Evolutionary conservation across 176 grass and related monocot species (phyloP).

Genomic region (Melocanna baccifera): DNA sequence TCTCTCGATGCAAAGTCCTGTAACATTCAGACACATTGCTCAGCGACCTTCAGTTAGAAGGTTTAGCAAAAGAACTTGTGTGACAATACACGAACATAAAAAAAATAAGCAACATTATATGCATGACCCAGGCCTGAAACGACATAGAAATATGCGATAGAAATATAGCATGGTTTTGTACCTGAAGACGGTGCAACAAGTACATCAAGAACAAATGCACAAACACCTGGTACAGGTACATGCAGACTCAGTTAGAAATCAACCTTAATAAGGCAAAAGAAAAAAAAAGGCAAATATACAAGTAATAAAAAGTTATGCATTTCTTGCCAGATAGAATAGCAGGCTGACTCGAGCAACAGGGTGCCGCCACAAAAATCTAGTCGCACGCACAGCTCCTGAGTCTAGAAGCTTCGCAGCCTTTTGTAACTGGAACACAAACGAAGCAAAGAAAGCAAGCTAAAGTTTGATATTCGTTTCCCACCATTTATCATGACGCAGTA

Average conservation of each 20-base stretch:
- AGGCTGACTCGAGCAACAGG: slow-evolving; percentile 87
- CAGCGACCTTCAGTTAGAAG: background rate
- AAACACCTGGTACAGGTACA: slow-evolving; percentile 64
- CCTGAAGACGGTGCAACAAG: slow-evolving; percentile 90
- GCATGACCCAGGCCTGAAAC: background rate
- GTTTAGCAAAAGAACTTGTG: background rate
- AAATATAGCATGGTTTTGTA: slow-evolving; percentile 16
- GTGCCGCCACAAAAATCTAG: slow-evolving; percentile 98
- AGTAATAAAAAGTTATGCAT: background rate
- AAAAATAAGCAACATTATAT: background rate
- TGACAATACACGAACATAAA: background rate
- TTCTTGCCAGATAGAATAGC: slow-evolving; percentile 88
- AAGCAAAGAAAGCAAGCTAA: slow-evolving; percentile 13
- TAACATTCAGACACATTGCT: slow-evolving; percentile 17
- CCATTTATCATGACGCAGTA: background rate
- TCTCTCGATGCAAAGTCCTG: slow-evolving; percentile 75
- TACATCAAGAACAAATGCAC: slow-evolving; percentile 99
- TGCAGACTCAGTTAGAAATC: slow-evolving; percentile 7
- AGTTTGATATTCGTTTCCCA: background rate
- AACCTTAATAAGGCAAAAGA: background rate
- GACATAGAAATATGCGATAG: background rate
- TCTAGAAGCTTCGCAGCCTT: slow-evolving; percentile 96
- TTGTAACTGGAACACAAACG: slow-evolving; percentile 76
- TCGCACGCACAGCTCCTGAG: slow-evolving; percentile 83
- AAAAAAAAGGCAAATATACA: background rate